Evolutionary conservation across 129 eudicot species (phyloP), one percentile per base, ranked within the genome.

Genomic region (Artemisia tridentata): DNA sequence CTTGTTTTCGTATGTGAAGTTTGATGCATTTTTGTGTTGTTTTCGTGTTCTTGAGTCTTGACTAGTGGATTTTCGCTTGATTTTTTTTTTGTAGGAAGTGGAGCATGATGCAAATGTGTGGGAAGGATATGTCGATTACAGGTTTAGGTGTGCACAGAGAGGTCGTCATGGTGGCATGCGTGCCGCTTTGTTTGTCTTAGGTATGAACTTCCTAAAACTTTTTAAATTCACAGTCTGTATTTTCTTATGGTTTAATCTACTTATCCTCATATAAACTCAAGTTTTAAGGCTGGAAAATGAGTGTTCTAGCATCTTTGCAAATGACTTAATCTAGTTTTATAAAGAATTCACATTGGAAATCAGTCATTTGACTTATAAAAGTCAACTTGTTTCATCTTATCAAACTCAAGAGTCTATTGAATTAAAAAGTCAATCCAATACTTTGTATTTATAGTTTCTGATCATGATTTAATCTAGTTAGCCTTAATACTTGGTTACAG

Each of bases 41-140:
- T 74, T 74, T 66, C n/a, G 18, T 7, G 45, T 38, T 38, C 45
- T 38, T 38, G 45, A 38, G 45, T 6, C 45, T 38, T 38, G 45
- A 38, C 9, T 38, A 6, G 9, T 34, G 8, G 8, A 34, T 34
- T 34, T 34, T 34, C 3, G 43, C n/a, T 41, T 0, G 17, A 4
- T 43, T 14, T 67, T 56, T 56, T 62, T 1, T 63, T 46, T 77
- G 76, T 78, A 91, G 95, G 98, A 88, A 69, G 75, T 63, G 11
- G 89, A 81, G 68, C 64, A 63, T 16, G 80, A 81, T 62, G 46
- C 18, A 21, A 47, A 68, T 16, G 75, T 51, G 31, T 86, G 98
- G 98, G 87, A 88, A 50, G 98, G 89, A 13, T 92, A 92, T 77
- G 91, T 86, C 6, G 91, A 92, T 63, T 88, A 88, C 84, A 83